These are phyloP conservation scores for Starmerella sp. DNA, from an alignment of 805 yeast genomes.

Conservation along the genomic window DNA sequence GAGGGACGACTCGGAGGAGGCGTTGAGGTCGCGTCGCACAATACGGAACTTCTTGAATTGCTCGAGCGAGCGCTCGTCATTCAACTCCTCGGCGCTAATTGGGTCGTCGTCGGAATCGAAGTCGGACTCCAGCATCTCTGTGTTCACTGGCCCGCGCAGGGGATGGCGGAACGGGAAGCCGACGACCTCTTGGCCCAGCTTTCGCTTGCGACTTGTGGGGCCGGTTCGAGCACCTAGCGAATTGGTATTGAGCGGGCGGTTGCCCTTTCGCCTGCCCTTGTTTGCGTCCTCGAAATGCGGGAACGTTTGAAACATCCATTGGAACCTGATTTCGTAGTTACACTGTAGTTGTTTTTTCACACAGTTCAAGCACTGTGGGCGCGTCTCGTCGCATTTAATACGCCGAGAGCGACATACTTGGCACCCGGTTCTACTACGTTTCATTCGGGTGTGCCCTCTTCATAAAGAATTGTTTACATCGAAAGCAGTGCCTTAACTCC, in stretches of 20 bases:
- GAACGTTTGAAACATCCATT: conserved; percentile 14
- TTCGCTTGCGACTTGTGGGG: conserved; percentile 12
- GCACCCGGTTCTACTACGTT: conserved; percentile 41
- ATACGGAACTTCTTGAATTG: conserved; percentile 16
- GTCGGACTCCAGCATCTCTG: conserved; percentile 12
- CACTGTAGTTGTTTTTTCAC: conserved; percentile 20
- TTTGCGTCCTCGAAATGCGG: neutral
- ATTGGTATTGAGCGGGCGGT: neutral
- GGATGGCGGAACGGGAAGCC: neutral
- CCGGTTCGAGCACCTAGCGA: conserved; percentile 8
- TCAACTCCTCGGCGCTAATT: neutral
- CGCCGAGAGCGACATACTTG: conserved; percentile 52
- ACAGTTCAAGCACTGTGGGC: conserved; percentile 52
- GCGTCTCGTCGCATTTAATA: conserved; percentile 53
- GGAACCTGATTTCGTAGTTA: conserved; percentile 14
- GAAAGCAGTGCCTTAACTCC: neutral
- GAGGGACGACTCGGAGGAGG: neutral
- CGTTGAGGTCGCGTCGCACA: neutral
- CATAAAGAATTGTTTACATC: neutral
- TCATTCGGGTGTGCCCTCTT: conserved; percentile 8
- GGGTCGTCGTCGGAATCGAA: conserved; percentile 16
- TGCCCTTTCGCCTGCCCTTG: neutral
- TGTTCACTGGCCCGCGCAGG: neutral
- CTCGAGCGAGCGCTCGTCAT: conserved; percentile 10
- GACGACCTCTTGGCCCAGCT: conserved; percentile 11